A percentile compares a stretch with the other conserved stretches of the same genome.
Conservation (phyloP, 2,329 filamentous ascomycete genomes). For the Diaporthe helianthi region DNA sequence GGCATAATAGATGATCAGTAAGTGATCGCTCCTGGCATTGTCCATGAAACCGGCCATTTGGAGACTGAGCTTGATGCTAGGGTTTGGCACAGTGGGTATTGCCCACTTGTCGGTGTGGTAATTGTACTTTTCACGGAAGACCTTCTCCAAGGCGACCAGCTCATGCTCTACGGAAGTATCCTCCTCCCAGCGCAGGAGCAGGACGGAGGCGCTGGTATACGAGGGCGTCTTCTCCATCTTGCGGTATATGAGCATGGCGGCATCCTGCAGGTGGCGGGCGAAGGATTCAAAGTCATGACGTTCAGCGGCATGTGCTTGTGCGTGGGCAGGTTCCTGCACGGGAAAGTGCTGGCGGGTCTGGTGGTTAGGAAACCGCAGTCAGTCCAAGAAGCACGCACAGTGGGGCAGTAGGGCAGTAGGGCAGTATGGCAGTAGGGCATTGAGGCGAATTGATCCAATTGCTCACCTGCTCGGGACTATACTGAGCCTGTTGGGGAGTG, state of each 20-base stretch:
- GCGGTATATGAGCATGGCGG: conserved; percentile 70
- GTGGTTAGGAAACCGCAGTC: background rate
- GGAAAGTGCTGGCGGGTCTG: conserved; percentile 35
- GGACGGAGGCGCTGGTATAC: conserved; percentile 65
- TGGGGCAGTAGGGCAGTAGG: background rate
- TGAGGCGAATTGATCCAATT: background rate
- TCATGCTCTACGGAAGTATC: conserved; percentile 62
- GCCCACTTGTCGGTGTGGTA: conserved; percentile 67
- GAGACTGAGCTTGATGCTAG: conserved; percentile 67
- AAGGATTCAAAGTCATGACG: conserved; percentile 72
- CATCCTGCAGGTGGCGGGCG: conserved; percentile 72
- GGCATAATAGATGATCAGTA: conserved; percentile 70
- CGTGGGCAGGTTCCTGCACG: conserved; percentile 35
- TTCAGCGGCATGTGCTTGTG: conserved; percentile 45
- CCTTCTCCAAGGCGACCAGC: conserved; percentile 60
- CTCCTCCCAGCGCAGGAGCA: conserved; percentile 69
- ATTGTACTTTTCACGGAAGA: conserved; percentile 66
- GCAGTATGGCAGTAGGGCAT: too few relatives aligned
- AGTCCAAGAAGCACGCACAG: background rate
- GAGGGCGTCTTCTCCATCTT: conserved; percentile 62
- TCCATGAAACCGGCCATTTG: conserved; percentile 67
- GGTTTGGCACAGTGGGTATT: conserved; percentile 65
- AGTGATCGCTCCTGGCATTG: conserved; percentile 62
- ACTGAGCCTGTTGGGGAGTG: conserved; percentile 34
- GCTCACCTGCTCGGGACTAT: conserved; percentile 37